Percentiles rank a stretch among this genome's conserved stretches.
Conservation (phyloP, 2,329 filamentous ascomycete genomes). For the Fusarium robinianum region DNA sequence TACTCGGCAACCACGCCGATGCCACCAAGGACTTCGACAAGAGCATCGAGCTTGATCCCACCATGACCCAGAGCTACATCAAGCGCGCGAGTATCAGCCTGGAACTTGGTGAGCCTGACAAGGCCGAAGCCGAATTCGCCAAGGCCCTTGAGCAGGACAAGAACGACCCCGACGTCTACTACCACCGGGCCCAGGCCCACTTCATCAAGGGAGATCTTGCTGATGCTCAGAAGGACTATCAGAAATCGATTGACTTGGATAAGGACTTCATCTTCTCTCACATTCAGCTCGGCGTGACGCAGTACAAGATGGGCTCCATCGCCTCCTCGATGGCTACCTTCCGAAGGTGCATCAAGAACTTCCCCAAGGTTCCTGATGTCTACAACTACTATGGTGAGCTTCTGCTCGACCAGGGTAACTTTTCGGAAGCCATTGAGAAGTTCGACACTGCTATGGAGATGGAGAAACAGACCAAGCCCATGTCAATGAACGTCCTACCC, state of each 20-base stretch:
- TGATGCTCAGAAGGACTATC: constrained; percentile 96
- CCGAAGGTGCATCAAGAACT: constrained; percentile 97
- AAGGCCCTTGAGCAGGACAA: constrained; percentile 82
- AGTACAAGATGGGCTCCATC: constrained; percentile 99
- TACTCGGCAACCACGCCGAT: constrained; percentile 83
- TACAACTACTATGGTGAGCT: constrained; percentile 99
- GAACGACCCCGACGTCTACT: constrained; percentile 95
- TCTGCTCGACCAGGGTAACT: constrained; percentile 94
- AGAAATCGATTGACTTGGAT: constrained; percentile 98
- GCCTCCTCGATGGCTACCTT: constrained; percentile 99
- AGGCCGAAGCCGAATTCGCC: constrained; percentile 85
- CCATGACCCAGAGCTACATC: constrained; percentile 94
- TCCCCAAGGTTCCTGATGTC: constrained; percentile 92
- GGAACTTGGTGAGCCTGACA: constrained; percentile 86
- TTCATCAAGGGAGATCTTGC: constrained; percentile 96
- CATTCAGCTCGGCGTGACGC: constrained; percentile 97
- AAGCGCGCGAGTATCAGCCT: constrained; percentile 98
- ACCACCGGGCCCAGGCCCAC: constrained; percentile 96
- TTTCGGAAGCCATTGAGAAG: constrained; percentile 92
- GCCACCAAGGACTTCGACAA: constrained; percentile 87
- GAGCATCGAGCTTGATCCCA: constrained; percentile 87
- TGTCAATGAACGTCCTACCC: constrained; percentile 96
- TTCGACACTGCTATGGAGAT: constrained; percentile 99
- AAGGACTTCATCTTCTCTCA: constrained; percentile 98
- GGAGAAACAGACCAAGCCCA: constrained; percentile 92